Conservation (phyloP, 192 early-diverging fungal species). For the Coemansia sp. region DNA sequence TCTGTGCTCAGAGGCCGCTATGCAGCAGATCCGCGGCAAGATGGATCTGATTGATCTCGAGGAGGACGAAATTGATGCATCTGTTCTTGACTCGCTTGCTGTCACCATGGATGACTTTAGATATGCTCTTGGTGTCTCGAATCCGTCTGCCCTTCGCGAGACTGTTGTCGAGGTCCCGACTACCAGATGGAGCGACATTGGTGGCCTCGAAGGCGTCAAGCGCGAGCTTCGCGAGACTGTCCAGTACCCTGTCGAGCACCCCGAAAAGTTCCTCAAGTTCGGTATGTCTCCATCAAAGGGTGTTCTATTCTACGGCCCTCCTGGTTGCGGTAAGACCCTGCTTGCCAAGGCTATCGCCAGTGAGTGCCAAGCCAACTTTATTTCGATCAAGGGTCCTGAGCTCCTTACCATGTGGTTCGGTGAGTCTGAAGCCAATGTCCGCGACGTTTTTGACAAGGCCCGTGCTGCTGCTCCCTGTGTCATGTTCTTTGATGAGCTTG, state of each 20-base stretch:
- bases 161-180: conserved; percentile 97
- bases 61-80: conserved; percentile 97
- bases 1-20: conserved; percentile 97
- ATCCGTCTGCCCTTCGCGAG: conserved; percentile 98
- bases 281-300: conserved; percentile 92
- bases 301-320: conserved; percentile 98
- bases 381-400: conserved; percentile 99
- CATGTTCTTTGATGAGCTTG: conserved; percentile 99
- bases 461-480: conserved; percentile 97
- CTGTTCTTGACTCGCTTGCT: conserved; percentile 90
- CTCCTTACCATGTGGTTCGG: conserved; percentile 99
- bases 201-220: conserved; percentile 97
- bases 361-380: conserved; percentile 99
- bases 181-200: conserved; percentile 93
- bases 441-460: conserved; percentile 99
- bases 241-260: conserved; percentile 98
- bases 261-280: conserved; percentile 99
- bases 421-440: conserved; percentile 98
- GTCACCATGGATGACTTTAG: conserved; percentile 98
- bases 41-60: conserved; percentile 98
- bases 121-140: conserved; percentile 88
- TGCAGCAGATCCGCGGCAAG: conserved; percentile 99
- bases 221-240: conserved; percentile 98
- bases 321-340: conserved; percentile 97
- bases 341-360: conserved; percentile 99